phyloP scores from a whole-genome alignment of 1,284 basidiomycete species.

The Cryptococcus maquisensis region DNA sequence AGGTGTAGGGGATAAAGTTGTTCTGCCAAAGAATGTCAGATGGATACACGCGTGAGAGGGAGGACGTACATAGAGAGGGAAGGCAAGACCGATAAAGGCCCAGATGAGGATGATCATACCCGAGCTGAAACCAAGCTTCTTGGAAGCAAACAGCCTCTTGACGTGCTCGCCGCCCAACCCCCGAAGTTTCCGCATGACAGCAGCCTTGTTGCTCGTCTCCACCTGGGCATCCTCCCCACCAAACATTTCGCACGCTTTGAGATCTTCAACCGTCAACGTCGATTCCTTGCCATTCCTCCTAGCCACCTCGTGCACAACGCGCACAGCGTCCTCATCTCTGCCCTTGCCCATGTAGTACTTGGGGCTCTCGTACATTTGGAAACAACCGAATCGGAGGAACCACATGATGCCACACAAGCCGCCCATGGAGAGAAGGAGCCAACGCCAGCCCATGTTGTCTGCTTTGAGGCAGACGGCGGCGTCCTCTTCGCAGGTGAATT shows the following conservation, averaged over 20 bases:
- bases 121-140: slow-evolving; percentile 55
- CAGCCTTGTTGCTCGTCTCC: slow-evolving; percentile 15
- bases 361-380: slow-evolving; percentile 58
- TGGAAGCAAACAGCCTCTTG: slow-evolving; percentile 55
- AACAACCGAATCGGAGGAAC: slow-evolving; percentile 39
- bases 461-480: slow-evolving; percentile 13
- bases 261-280: slow-evolving; percentile 53
- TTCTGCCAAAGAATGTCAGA: slow-evolving; percentile 31
- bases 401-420: slow-evolving; percentile 51
- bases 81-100: slow-evolving; percentile 61
- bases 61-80: slow-evolving; percentile 51
- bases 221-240: slow-evolving; percentile 12
- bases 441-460: slow-evolving; percentile 46
- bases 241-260: slow-evolving; percentile 41
- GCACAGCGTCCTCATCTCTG: slow-evolving; percentile 58
- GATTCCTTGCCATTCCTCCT: slow-evolving; percentile 54
- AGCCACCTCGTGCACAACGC: slow-evolving; percentile 53
- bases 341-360: slow-evolving; percentile 54
- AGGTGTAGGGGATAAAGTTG: slow-evolving; percentile 57
- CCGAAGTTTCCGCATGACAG: slow-evolving; percentile 42
- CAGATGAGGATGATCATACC: slow-evolving; percentile 57
- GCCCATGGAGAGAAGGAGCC: slow-evolving; percentile 56
- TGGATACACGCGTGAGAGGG: neutral
- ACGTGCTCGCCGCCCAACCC: slow-evolving; percentile 53
- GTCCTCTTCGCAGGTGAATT: slow-evolving; percentile 18